Evolutionary conservation across 2,329 filamentous ascomycete species (phyloP), one percentile per base, ranked within the genome.

Genomic region (Colletotrichum nymphaeae): DNA sequence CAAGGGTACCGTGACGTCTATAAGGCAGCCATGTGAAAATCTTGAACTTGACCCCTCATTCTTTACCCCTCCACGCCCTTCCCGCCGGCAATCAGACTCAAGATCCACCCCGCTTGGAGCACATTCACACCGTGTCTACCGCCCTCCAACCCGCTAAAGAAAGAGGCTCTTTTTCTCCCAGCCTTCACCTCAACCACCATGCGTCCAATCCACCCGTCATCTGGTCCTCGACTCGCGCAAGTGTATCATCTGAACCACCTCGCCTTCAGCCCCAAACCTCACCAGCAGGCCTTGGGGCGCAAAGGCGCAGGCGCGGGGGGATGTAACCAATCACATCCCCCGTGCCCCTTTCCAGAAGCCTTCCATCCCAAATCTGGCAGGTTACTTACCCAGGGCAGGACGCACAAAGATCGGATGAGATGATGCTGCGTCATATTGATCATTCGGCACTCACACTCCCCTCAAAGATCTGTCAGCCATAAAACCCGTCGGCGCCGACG

Each of bases 231-330:
- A 70, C 67, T 73, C 67, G 70, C 46, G 60, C 32, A 19, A n/a
- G 53, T 60, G 60, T 64, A 57, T 73, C 66, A 70, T 69, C 66
- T 65, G 66, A 70, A 65, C 59, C 30, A 9, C 46, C 26, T 59
- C 53, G 19, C 59, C 26, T 73, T 55, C 66, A 64, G 55, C 37
- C 69, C 60, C 60, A 69, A 49, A 59, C 19, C 42, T 53, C 30
- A 35, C 32, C 32, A 35, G 32, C 59, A 56, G 60, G 14, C 55
- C 32, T 26, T 46, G 30, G 30, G 19, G n/a, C 24, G 22, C 11
- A 37, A 8, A 12, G 46, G 28, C 42, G 37, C 14, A 0, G 37
- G 14, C 37, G 37, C 37, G 37, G 37, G 11, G 37, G 14, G 5
- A 4, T 19, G 42, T 19, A 9, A 49, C 66, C 46, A 49, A 73